Evolutionary conservation across 2,329 filamentous ascomycete species (phyloP), one percentile per base, ranked within the genome.

Genomic region (Emmonsiellopsis sp.): DNA sequence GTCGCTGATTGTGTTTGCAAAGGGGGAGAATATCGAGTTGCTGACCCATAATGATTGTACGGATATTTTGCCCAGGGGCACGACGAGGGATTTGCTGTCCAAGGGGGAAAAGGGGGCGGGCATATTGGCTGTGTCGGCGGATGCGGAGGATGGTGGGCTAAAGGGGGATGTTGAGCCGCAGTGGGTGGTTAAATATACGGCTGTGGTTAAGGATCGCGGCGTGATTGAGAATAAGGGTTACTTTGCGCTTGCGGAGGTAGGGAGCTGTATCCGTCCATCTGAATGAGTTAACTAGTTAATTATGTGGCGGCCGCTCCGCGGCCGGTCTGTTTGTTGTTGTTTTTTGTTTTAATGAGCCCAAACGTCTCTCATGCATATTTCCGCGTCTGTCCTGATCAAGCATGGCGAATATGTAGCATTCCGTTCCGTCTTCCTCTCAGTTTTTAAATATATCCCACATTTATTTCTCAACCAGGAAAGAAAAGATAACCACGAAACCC

Each of bases 201-300:
- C 93, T 1, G 92, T 97, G 55, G 88, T 97, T 42, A 87, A 87
- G 68, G 87, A 97, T 67, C 79, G 93, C 52, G 93, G 93, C 11
- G 93, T 98, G 7, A 92, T 98, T 59, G 93, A 98, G 76, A 95
- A 93, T 67, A 98, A 97, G 76, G 93, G 93, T 6, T 97, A 96
- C 71, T 96, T 96, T 75, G 92, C 92, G 1, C 83, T 84, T 17
- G 92, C 91, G 2, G 85, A 89, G 65, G 70, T 93, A 59, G 74
- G 75, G 46, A 74, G 76, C 53, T 74, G 71, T 59, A 67, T 73
- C 51, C 61, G 63, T 49, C 58, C 61, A 31, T 58, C 60, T 57
- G 56, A 61, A 56, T 68, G 53, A 61, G 52, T 21, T 13, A 43
- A n/a, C 31, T 60, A 53, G 46, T 53, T 52, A 43, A 27, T 49